phyloP scores from a whole-genome alignment of 75 land plant genomes.

The Pinus tabuliformis region DNA sequence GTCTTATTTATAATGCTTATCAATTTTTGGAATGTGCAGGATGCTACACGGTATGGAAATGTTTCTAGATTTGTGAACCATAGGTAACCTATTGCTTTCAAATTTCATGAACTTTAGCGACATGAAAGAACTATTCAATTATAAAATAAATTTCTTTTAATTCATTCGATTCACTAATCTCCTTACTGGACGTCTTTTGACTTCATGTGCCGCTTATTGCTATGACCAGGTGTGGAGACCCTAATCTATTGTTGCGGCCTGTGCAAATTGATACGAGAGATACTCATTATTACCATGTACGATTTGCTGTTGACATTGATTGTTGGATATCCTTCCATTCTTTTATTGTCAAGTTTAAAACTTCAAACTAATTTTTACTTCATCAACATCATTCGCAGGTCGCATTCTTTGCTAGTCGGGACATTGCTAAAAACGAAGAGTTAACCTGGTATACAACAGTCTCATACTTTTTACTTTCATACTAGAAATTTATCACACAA shows the following conservation, averaged over 20 bases:
- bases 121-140: neutral
- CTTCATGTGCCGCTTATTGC: neutral
- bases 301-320: neutral
- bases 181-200: neutral
- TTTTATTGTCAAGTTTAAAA: neutral
- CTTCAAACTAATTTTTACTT: neutral
- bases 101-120: neutral
- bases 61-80: slow-evolving; percentile 38
- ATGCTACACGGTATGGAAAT: slow-evolving; percentile 33
- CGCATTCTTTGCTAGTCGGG: slow-evolving; percentile 25
- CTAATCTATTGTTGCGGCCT: slow-evolving; percentile 28
- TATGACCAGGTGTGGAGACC: slow-evolving; percentile 23
- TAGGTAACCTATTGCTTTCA: slow-evolving; percentile 7
- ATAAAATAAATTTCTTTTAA: neutral
- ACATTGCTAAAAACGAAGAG: slow-evolving; percentile 22
- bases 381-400: slow-evolving; percentile 12
- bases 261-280: slow-evolving; percentile 32
- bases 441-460: slow-evolving; percentile 21
- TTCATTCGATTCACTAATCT: neutral
- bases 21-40: slow-evolving; percentile 11
- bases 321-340: neutral
- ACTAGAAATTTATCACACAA: neutral
- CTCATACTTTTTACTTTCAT: neutral
- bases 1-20: neutral
- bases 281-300: slow-evolving; percentile 35